These are phyloP conservation scores for Coemansia sp. DNA, from an alignment of 192 early-diverging fungal species.

Conservation along the genomic window DNA sequence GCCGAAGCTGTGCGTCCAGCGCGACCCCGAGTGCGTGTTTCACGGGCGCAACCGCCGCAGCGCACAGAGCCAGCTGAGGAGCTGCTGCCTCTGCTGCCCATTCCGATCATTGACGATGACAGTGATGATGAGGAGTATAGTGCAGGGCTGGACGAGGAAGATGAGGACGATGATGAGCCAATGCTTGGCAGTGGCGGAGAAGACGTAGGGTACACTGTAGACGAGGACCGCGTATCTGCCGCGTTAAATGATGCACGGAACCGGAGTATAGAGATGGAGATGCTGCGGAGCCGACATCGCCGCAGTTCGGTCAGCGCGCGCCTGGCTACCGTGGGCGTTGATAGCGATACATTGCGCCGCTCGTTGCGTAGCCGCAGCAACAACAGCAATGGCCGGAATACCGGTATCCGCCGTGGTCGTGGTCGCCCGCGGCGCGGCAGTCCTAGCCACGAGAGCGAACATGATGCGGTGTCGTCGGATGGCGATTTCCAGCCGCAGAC, in stretches of 20 bases:
- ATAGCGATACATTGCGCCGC: constrained; percentile 1
- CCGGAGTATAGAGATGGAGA: constrained; percentile 32
- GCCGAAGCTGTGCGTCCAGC: constrained; percentile 22
- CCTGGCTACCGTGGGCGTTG: background rate
- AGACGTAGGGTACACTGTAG: background rate
- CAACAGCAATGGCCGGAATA: too few species aligned
- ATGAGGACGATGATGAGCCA: constrained; percentile 52
- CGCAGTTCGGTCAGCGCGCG: constrained; percentile 2
- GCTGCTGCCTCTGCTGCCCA: constrained; percentile 48
- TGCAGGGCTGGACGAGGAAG: constrained; percentile 55
- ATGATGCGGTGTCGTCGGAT: constrained; percentile 19
- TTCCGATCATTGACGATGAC: constrained; percentile 60
- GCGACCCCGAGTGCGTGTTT: constrained; percentile 12
- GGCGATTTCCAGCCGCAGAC: constrained; percentile 35
- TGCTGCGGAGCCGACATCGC: constrained; percentile 41
- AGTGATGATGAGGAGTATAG: constrained; percentile 63
- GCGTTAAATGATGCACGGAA: constrained; percentile 12
- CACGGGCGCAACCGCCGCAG: constrained; percentile 6
- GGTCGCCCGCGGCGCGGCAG: background rate
- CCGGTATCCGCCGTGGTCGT: background rate
- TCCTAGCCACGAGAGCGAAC: background rate
- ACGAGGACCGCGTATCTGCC: background rate
- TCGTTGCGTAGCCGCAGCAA: background rate
- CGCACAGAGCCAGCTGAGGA: constrained; percentile 31
- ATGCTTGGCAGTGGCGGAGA: constrained; percentile 1